A percentile compares a stretch with the other conserved stretches of the same genome.
Evolutionary conservation across 108 stramenopile genomes (phyloP).

Genomic region (Pseudonitzschia delicatissima): DNA sequence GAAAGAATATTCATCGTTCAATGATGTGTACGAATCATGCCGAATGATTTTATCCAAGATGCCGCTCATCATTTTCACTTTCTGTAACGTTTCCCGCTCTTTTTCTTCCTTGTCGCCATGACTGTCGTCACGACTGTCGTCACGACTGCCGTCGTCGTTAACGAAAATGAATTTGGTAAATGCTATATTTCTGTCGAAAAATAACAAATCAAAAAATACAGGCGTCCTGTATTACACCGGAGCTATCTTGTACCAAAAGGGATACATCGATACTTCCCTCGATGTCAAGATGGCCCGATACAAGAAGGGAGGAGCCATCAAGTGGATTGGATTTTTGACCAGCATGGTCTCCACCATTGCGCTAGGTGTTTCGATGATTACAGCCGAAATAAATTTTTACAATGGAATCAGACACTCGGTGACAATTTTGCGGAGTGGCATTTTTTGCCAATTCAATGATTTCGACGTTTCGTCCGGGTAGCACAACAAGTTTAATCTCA

Average conservation of each 20-base stretch:
- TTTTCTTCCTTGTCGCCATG: not conserved
- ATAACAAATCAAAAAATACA: too few species aligned
- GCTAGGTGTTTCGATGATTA: conserved; percentile 24
- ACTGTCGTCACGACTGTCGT: too few species aligned
- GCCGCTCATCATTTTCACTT: not conserved
- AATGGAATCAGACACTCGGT: too few species aligned
- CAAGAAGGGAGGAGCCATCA: conserved; percentile 58
- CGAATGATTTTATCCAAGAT: too few species aligned
- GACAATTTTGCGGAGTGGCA: too few species aligned
- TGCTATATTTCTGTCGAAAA: too few species aligned
- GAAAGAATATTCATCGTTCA: too few species aligned
- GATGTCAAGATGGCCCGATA: conserved; percentile 73
- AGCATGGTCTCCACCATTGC: conserved; percentile 15
- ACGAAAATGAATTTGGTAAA: too few species aligned
- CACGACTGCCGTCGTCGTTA: not conserved
- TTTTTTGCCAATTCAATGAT: too few species aligned
- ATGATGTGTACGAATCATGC: too few species aligned
- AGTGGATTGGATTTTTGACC: conserved; percentile 61
- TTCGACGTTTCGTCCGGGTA: too few species aligned
- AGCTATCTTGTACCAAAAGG: conserved; percentile 47
- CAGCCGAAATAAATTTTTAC: not conserved
- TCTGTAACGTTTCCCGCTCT: conserved; percentile 6
- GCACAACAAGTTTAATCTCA: too few species aligned
- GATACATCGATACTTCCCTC: conserved; percentile 61
- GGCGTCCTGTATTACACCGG: conserved; percentile 52